These are phyloP conservation scores for Aspergillus baeticus DNA, from an alignment of 495 filamentous ascomycete species.

Conservation along the genomic window DNA sequence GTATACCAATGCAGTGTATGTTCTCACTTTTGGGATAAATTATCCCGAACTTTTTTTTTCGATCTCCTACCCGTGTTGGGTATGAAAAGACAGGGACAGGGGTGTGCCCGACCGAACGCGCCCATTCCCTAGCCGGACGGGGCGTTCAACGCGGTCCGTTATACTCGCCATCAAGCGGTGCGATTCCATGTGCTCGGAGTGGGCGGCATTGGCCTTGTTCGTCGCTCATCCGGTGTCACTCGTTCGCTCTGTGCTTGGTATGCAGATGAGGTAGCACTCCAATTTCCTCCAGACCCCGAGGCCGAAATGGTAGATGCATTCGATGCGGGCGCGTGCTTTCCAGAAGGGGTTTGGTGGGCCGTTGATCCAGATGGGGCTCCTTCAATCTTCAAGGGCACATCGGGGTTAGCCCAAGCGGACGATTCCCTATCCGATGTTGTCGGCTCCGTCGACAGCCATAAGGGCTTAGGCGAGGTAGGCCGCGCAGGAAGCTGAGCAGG, in stretches of 20 bases:
- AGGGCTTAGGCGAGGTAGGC: conserved; percentile 39
- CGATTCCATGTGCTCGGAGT: conserved; percentile 1
- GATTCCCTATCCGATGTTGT: conserved; percentile 3
- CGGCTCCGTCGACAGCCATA: conserved; percentile 12
- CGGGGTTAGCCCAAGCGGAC: conserved; percentile 10
- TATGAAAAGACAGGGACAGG: too few relatives aligned
- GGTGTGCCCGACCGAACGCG: too few relatives aligned
- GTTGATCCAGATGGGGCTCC: conserved; percentile 7
- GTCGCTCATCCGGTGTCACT: not conserved
- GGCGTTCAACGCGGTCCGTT: not conserved
- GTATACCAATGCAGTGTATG: not conserved
- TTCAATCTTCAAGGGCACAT: conserved; percentile 1
- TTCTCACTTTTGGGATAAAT: not conserved
- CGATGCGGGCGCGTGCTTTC: not conserved
- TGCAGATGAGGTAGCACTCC: conserved; percentile 1
- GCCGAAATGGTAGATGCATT: not conserved
- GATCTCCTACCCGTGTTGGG: not conserved
- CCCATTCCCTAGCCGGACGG: not conserved
- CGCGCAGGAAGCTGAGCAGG: conserved; percentile 37
- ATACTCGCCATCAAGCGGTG: not conserved
- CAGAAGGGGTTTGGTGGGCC: not conserved
- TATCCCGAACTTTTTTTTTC: not conserved
- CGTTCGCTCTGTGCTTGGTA: conserved; percentile 8
- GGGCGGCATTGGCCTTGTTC: not conserved
- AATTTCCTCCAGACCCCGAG: not conserved